phyloP scores from a whole-genome alignment of 768 basidiomycete species.

The Pholiota molesta region DNA sequence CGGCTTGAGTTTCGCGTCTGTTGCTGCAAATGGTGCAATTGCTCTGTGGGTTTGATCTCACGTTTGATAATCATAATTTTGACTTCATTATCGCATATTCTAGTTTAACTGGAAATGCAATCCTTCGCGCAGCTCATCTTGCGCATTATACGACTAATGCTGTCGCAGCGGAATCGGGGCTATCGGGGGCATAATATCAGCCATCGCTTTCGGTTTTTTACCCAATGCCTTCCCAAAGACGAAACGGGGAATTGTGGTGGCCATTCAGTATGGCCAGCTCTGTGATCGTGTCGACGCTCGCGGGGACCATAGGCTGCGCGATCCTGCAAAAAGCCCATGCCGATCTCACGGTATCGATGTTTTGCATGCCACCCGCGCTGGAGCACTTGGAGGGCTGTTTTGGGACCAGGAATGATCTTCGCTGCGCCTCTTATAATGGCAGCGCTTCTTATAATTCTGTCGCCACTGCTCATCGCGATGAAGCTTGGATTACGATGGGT shows the following conservation, averaged over 20 bases:
- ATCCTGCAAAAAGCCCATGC: constrained; percentile 21
- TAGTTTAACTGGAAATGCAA: constrained; percentile 26
- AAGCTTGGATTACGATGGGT: constrained; percentile 24
- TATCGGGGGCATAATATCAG: constrained; percentile 18
- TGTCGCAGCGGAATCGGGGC: constrained; percentile 27
- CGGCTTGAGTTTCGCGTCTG: neutral
- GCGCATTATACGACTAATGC: constrained; percentile 20
- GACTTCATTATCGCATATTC: neutral
- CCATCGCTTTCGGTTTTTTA: constrained; percentile 10
- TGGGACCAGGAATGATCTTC: constrained; percentile 21
- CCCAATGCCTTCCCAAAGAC: constrained; percentile 7
- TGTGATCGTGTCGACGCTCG: constrained; percentile 16
- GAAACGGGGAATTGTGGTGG: constrained; percentile 16
- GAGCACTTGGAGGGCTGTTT: constrained; percentile 26
- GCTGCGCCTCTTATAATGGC: constrained; percentile 14
- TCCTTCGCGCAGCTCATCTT: constrained; percentile 21
- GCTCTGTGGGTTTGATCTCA: neutral
- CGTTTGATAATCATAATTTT: neutral
- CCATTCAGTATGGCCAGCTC: constrained; percentile 12
- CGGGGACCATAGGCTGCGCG: constrained; percentile 24
- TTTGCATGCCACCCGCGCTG: constrained; percentile 28
- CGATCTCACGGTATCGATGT: constrained; percentile 26
- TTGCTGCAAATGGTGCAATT: neutral
- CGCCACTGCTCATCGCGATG: constrained; percentile 25
- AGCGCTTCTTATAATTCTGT: constrained; percentile 18